These are phyloP conservation scores for Phytophthora agathidicida DNA, from an alignment of 352 stramenopile species.

Conservation along the genomic window DNA sequence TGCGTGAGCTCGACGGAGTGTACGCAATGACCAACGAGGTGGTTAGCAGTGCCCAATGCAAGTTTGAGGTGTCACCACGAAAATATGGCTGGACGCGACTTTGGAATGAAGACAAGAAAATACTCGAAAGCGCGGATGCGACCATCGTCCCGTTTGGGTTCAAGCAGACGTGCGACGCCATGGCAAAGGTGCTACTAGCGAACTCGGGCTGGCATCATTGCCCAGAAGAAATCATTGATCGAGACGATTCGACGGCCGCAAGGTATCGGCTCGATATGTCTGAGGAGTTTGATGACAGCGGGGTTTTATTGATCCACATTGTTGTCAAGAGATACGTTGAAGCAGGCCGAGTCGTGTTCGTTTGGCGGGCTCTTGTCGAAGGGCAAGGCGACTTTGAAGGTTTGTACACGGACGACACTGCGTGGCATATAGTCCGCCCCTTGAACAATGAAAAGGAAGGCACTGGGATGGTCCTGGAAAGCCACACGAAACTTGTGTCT, in stretches of 20 bases:
- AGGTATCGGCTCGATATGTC: background rate
- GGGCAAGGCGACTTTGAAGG: slow-evolving; percentile 28
- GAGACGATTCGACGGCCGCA: background rate
- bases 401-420: slow-evolving; percentile 50
- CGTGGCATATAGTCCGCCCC: slow-evolving; percentile 32
- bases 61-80: background rate
- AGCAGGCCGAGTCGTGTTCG: slow-evolving; percentile 41
- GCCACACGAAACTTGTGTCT: background rate
- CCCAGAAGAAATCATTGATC: background rate
- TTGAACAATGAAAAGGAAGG: background rate
- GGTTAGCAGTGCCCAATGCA: background rate
- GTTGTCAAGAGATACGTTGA: slow-evolving; percentile 47
- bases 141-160: slow-evolving; percentile 8
- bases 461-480: background rate
- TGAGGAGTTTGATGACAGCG: background rate
- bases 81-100: background rate
- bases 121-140: slow-evolving; percentile 7
- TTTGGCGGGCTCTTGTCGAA: slow-evolving; percentile 46
- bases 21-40: slow-evolving; percentile 16
- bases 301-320: background rate
- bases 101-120: background rate
- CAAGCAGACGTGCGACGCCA: background rate
- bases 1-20: slow-evolving; percentile 17
- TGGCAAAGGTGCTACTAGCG: background rate
- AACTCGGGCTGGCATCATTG: too few relatives aligned